Base-by-base conservation (phyloP, 176 grass and related monocot genomes). In the Alopecurus myosuroides region DNA sequence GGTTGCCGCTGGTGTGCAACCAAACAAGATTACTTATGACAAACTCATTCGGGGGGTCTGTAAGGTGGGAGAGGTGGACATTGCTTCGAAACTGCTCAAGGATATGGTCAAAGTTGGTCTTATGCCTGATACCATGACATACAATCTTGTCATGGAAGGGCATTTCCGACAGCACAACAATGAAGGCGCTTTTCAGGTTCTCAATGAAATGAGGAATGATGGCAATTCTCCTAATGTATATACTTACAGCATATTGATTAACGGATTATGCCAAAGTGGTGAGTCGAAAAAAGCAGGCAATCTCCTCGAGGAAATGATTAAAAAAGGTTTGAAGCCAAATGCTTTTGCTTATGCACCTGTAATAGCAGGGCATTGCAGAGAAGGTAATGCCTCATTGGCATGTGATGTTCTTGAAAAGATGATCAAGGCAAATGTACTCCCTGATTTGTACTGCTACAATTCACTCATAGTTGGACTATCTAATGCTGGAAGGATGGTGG, bases 361-460 rank as follows among this genome's bases (percentile, higher is more conserved):
- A 84, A 93, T 96, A 55, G 46, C 84, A 50, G 88, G 94, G 55
- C 83, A 93, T 68, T 88, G 84, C 57, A 93, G 81, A 64, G 94
- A 96, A 88, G 72, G 78, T 26, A 91, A 56, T 67, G 86, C 79
- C 45, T 82, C 55, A 64, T 84, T 91, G 91, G 91, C 91, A 74
- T 79, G 85, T 69, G 86, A 89, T 61, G 36, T 80, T 86, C 44
- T 96, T 69, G 70, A 93, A 51, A 78, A 88, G 28, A 96, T 96
- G 94, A 65, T 18, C 34, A 65, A 83, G 69, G 61, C 8, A 34
- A 86, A 88, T 67, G 42, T 96, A 83, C 31, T 44, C 13, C 94
- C 94, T 65, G 91, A 96, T 80, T 76, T 92, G 88, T 82, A 85
- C 77, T 93, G 91, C 79, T 93, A 94, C 80, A 94, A 97, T 94